Conservation (phyloP, 192 early-diverging fungal species). For the Backusella sp. region DNA sequence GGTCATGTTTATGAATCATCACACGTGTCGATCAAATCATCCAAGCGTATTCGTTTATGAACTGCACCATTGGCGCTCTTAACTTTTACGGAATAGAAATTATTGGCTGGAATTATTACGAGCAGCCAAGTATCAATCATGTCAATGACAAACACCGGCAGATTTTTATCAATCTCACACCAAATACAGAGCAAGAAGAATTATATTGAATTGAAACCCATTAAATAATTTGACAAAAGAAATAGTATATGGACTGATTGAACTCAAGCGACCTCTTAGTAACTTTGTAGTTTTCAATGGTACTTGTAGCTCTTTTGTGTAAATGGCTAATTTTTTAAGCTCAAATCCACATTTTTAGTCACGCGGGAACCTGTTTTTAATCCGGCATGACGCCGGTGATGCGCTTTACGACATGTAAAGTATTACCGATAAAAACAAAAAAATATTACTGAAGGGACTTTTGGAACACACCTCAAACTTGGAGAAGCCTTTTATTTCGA, state of each 20-base stretch:
- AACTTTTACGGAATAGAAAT: conserved; percentile 99
- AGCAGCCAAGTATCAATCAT: conserved; percentile 99
- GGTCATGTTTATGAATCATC: conserved; percentile 86
- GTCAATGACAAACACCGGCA: conserved; percentile 97
- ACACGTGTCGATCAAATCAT: conserved; percentile 87
- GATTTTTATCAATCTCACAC: conserved; percentile 97
- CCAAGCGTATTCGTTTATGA: conserved; percentile 52
- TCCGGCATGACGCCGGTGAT: conserved; percentile 96
- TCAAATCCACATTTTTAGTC: conserved; percentile 75
- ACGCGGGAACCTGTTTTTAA: conserved; percentile 66
- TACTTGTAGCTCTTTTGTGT: conserved; percentile 77
- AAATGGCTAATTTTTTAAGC: conserved; percentile 60
- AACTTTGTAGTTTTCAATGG: conserved; percentile 92
- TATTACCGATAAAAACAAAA: conserved; percentile 99
- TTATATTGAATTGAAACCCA: conserved; percentile 96
- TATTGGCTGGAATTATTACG: conserved; percentile 92
- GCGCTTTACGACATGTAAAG: conserved; percentile 88
- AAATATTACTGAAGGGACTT: conserved; percentile 89
- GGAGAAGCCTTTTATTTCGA: conserved; percentile 66
- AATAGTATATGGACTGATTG: conserved; percentile 97
- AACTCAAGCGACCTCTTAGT: conserved; percentile 92
- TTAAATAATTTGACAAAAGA: conserved; percentile 99
- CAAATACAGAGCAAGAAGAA: conserved; percentile 99
- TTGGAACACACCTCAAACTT: conserved; percentile 80
- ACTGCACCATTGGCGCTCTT: conserved; percentile 83